phyloP scores from a whole-genome alignment of 768 basidiomycete species.

The Boletus eberwhitei region DNA sequence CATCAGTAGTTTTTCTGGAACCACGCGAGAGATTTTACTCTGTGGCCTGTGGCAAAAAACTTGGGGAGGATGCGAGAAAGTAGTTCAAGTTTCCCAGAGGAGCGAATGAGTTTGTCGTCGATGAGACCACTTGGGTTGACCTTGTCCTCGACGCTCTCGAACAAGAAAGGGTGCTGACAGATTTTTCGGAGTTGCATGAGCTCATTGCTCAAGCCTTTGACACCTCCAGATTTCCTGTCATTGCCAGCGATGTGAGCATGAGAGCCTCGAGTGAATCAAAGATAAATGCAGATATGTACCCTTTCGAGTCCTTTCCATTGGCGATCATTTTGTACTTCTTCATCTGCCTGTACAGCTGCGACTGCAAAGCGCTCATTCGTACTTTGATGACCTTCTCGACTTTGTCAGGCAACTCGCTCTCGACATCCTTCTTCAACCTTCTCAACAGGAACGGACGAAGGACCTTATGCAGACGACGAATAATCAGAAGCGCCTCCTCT shows the following conservation, averaged over 20 bases:
- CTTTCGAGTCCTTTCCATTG: constrained; percentile 70
- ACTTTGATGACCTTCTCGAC: constrained; percentile 98
- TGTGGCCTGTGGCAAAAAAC: constrained; percentile 88
- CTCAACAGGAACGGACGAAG: constrained; percentile 91
- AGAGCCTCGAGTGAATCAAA: background rate
- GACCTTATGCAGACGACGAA: constrained; percentile 94
- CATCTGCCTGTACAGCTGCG: constrained; percentile 94
- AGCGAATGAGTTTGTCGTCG: constrained; percentile 81
- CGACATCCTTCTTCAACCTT: constrained; percentile 94
- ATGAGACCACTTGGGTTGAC: constrained; percentile 80
- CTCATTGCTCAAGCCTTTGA: constrained; percentile 90
- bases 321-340: constrained; percentile 98
- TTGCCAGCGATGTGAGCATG: constrained; percentile 1
- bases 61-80: constrained; percentile 91
- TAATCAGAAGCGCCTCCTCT: constrained; percentile 98
- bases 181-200: constrained; percentile 98
- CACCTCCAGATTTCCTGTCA: constrained; percentile 64
- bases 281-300: constrained; percentile 43
- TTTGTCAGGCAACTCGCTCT: constrained; percentile 93
- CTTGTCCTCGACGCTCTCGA: constrained; percentile 92
- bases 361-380: constrained; percentile 89
- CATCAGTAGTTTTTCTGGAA: background rate
- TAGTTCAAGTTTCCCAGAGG: constrained; percentile 92
- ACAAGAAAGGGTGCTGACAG: constrained; percentile 96
- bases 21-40: constrained; percentile 44